Base-by-base conservation (phyloP, 805 yeast genomes). In the Yamadazyma laniorum region DNA sequence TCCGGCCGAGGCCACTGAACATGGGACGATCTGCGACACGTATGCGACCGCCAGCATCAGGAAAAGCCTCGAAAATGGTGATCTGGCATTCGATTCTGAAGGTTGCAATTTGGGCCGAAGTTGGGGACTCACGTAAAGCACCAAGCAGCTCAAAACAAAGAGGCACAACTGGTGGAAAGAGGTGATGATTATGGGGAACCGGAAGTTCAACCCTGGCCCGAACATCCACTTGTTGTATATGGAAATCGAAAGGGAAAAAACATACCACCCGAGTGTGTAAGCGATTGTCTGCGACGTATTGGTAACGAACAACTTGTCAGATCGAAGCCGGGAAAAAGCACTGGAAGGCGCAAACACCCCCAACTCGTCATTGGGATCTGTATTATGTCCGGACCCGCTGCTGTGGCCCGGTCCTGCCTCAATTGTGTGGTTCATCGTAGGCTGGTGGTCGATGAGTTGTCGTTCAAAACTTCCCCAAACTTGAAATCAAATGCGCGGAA, bases 211-310 rank as follows among this genome's bases (percentile, higher is more conserved):
- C 14, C 87, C 84, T 7, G 75, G 71, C 27, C 91, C 90, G 65
- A 91, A 93, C 97, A 91, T 91, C 97, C 97, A 89, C 65, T 90
- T 90, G 69, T 93, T 93, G 65, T 91, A 93, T 21, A 86, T 60
- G 6, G 90, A 81, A 14, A 85, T 77, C 13, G 85, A 63, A 40
- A 85, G 65, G 5, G 90, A 81, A 42, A 82, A 82, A 13, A 72
- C 41, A 49, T 83, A 85, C 95, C 93, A 85, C 4, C 85, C 85
- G 6, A 56, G 40, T 25, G 67, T 68, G 47, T 63, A 69, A 12
- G 56, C 27, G 4, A 44, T 33, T 5, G 67, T 57, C 40, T 59
- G 55, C 25, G 32, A 9, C n/a, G 23, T 30, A 18, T 39, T 39
- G 8, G 14, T 25, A 15, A 15, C 11, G 26, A 31, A 31, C n/a